Base-by-base conservation (phyloP, 805 yeast species). In the Zygotorulaspora chibaensis region DNA sequence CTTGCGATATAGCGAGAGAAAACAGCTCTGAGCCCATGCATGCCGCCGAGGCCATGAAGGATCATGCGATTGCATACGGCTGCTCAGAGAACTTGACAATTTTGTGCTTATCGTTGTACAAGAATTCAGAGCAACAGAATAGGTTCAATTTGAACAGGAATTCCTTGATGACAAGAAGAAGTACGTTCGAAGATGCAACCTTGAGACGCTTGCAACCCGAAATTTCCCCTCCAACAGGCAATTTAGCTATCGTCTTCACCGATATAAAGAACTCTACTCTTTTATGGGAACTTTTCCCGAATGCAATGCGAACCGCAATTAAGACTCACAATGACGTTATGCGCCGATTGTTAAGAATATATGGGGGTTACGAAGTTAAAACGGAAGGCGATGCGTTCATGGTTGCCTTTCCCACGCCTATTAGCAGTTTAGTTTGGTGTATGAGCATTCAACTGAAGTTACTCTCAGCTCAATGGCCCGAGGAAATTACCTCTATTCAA, bases 331-430 rank as follows among this genome's bases (percentile, higher is more conserved):
- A 93, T 62, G 79, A 87, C 17, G 79, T 93, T 26, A 93, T 93
- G 99, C 80, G 99, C 60, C 78, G 98, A 40, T 95, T 88, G 55
- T 69, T 93, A 51, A 77, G 96, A 55, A 83, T 90, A 39, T 87
- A 87, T 61, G 97, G 98, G 29, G 99, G 99, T 2, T 93, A 93
- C 63, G 99, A 93, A 65, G 99, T 93, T 23, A 93, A 93, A 64
- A 93, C 97, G 1, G 99, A 93, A 79, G 99, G 99, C 61, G 99
- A 93, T 73, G 96, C 99, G 0, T 93, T 93, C 57, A 90, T 93
- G 87, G 97, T 93, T 11, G 87, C 97, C 10, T 93, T 93, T 65
- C 96, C 96, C 0, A 83, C 96, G 0, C 91, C 96, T 0, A 79
- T 91, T 0, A 76, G 91, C 15, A 98, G 98, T 0, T 71, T 93